Evolutionary conservation across 2,329 filamentous ascomycete species (phyloP), one percentile per base, ranked within the genome.

Genomic region (Elsinoe ampelina): DNA sequence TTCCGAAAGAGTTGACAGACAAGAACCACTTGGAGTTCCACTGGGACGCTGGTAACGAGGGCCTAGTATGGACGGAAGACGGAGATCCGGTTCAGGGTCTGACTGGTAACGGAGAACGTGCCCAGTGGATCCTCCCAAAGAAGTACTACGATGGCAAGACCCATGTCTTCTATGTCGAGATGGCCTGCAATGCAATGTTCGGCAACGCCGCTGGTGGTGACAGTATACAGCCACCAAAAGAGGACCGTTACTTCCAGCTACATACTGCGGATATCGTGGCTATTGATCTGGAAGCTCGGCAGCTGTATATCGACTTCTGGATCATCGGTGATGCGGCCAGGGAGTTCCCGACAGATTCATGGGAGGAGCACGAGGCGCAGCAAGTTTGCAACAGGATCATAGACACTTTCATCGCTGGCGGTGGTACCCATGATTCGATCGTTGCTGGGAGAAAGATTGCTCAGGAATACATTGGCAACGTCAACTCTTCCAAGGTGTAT

Each of bases 151-250:
- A 95, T 69, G 91, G 89, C 55, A 84, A 92, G 68, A 82, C 90
- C 65, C 91, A 97, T 70, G 83, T 80, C 15, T 87, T 98, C 65
- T 98, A 96, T 71, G 85, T 98, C 62, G 93, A 98, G 74, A 95
- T 97, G 88, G 93, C 93, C 17, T 97, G 93, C 74, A 98, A 98
- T 70, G 85, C 86, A 71, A 97, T 97, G 91, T 97, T 97, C 73
- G 93, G 93, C 64, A 95, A 95, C 69, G 86, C 90, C 69, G 86
- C 90, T 0, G 86, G 86, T 17, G 89, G 89, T 22, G 89, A 95
- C 69, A 83, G 79, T 32, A 97, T 96, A 63, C 88, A 95, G 68
- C 90, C 93, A 12, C 93, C 93, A 0, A 78, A 86, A 59, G 87
- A 88, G n/a, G 83, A 96, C 75, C 86, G 80, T 64, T 87, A 86